Evolutionary conservation across 164 flowering plant species (phyloP), one percentile per base, ranked within the genome.

Genomic region (Dillenia suffruticosa): DNA sequence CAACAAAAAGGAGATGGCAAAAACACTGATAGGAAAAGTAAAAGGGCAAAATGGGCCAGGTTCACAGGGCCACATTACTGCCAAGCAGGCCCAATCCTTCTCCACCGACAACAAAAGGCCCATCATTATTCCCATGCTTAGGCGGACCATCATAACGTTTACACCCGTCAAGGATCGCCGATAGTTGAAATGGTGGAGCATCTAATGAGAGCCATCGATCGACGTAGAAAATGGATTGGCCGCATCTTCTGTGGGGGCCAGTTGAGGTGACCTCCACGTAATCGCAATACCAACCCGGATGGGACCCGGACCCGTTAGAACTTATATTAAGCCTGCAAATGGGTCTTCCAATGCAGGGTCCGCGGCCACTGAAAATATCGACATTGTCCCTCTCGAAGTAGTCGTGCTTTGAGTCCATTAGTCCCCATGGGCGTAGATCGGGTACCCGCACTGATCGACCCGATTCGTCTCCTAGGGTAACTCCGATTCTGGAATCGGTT

Each of bases 201-300:
- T 84, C 84, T 0, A 14, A 40, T 9, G 84, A 76, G 10, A 88
- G 76, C 95, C 95, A 86, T 68, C 70, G 89, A 8, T 81, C 71
- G 8, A 88, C 85, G 15, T 77, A 59, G 68, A 86, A 88, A 44
- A 63, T 15, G 46, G 76, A 57, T 66, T 86, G 73, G 45, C 61
- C 54, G 48, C 89, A 88, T 0, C 8, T 46, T 49, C 16, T 68
- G 59, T 86, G 86, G 8, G 80, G 78, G 15, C 91, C 91, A 8
- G 95, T 76, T 19, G 80, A 49, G 0, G 90, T 83, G 45, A 88
- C 89, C 70, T 88, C 83, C 9, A 88, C 63, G 60, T 81, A 86
- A 10, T 84, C 75, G 22, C 78, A 73, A 63, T 66, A 86, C 96
- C 92, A 88, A 8, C 96, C 86, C 13, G 69, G 90, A 73, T 79